Evolutionary conservation across 441 rosid species (phyloP).

Genomic region (Adansonia rubrostipa): DNA sequence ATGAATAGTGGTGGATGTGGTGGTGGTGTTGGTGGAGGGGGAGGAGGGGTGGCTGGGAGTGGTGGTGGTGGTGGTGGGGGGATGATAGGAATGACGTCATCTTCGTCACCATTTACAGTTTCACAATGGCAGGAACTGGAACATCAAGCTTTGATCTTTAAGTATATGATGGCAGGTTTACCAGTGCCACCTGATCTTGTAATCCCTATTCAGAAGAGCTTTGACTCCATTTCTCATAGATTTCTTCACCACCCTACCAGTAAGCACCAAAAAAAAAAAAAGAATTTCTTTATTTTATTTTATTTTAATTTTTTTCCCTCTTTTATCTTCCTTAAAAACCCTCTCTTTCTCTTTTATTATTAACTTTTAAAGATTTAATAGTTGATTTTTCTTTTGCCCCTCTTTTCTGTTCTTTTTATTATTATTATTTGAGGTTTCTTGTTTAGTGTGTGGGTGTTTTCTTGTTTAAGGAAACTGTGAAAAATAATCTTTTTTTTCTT

Average conservation of each 20-base stretch:
- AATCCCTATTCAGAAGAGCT: constrained; percentile 71
- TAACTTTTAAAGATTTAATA: neutral
- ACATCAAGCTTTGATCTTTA: constrained; percentile 86
- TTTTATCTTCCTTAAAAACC: constrained; percentile 9
- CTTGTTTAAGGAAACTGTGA: neutral
- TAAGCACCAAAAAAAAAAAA: constrained; percentile 27
- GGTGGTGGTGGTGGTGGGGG: constrained; percentile 11
- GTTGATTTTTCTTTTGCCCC: neutral
- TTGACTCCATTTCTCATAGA: constrained; percentile 60
- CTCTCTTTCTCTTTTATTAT: neutral
- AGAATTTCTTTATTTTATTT: neutral
- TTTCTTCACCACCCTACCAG: constrained; percentile 65
- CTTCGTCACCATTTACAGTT: constrained; percentile 61
- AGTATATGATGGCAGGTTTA: constrained; percentile 83
- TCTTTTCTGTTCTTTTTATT: constrained; percentile 4
- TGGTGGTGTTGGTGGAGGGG: constrained; percentile 23
- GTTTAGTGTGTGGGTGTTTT: neutral
- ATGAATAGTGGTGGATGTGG: constrained; percentile 27
- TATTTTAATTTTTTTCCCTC: neutral
- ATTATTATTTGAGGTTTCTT: constrained; percentile 29
- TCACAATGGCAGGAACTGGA: constrained; percentile 93
- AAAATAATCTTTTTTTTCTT: neutral
- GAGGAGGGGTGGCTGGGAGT: neutral
- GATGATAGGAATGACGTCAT: constrained; percentile 44
- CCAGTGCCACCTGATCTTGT: constrained; percentile 86